A percentile compares a stretch with the other conserved stretches of the same genome.
These are phyloP conservation scores for Capronia epimyces DNA, from an alignment of 2,329 filamentous ascomycete genomes.

Conservation along the genomic window DNA sequence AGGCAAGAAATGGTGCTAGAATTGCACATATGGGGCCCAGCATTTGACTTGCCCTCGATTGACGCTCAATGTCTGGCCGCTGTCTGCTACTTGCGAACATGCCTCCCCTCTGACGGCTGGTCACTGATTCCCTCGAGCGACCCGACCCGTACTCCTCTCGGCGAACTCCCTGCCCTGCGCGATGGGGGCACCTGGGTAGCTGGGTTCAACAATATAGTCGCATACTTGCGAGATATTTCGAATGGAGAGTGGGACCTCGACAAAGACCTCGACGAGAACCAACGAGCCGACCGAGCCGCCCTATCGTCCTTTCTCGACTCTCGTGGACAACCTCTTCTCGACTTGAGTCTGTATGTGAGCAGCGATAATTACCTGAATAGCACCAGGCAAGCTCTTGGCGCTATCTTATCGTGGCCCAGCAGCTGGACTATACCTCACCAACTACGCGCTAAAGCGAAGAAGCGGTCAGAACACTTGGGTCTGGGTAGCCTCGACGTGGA, in stretches of 20 bases:
- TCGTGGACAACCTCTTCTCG: constrained; percentile 70
- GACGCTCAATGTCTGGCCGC: constrained; percentile 84
- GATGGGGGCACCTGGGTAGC: constrained; percentile 51
- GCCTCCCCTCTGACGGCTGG: constrained; percentile 58
- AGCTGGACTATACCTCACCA: constrained; percentile 79
- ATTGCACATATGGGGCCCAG: constrained; percentile 85
- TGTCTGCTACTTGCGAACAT: constrained; percentile 67
- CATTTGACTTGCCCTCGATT: constrained; percentile 82
- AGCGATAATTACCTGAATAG: constrained; percentile 75
- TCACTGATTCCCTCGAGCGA: constrained; percentile 68
- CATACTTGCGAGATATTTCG: constrained; percentile 46
- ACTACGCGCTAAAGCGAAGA: constrained; percentile 64
- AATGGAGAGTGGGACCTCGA: constrained; percentile 48
- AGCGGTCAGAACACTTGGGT: constrained; percentile 64
- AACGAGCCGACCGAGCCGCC: constrained; percentile 42
- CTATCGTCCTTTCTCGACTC: constrained; percentile 65
- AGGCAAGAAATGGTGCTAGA: constrained; percentile 53
- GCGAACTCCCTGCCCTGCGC: constrained; percentile 53
- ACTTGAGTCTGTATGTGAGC: constrained; percentile 84
- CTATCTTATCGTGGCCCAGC: constrained; percentile 75
- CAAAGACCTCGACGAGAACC: constrained; percentile 37
- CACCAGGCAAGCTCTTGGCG: constrained; percentile 75
- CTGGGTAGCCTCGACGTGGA: constrained; percentile 64
- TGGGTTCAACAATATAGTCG: constrained; percentile 50
- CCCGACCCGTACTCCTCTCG: constrained; percentile 62